phyloP scores from a whole-genome alignment of 2,329 filamentous ascomycete genomes.

The Arachnomyces sp. region DNA sequence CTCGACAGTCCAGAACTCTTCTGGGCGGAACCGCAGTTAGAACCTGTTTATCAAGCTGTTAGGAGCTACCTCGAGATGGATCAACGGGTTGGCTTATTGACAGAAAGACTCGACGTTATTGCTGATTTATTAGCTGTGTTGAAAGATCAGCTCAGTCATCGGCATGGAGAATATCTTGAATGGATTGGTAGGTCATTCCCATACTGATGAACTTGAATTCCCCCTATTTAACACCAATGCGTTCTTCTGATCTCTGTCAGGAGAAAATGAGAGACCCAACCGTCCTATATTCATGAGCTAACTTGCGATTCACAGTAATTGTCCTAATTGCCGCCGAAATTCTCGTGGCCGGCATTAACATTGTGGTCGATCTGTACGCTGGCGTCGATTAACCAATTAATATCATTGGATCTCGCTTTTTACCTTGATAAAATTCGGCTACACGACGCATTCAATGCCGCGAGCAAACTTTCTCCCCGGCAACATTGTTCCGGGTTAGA shows the following conservation, averaged over 20 bases:
- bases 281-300: neutral
- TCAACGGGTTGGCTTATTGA: slow-evolving; percentile 81
- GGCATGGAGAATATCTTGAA: slow-evolving; percentile 80
- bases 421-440: too few species aligned
- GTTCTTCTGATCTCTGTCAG: neutral
- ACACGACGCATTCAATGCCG: too few species aligned
- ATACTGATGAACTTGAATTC: too few species aligned
- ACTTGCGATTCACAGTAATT: slow-evolving; percentile 58
- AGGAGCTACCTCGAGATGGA: slow-evolving; percentile 97
- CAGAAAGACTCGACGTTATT: slow-evolving; percentile 85
- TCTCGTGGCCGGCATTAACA: slow-evolving; percentile 84
- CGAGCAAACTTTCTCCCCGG: too few species aligned
- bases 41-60: slow-evolving; percentile 93
- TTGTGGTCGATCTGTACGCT: slow-evolving; percentile 86
- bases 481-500: too few species aligned
- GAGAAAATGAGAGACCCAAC: neutral
- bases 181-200: slow-evolving; percentile 64
- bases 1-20: slow-evolving; percentile 96
- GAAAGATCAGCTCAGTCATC: slow-evolving; percentile 91
- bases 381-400: slow-evolving; percentile 43
- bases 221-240: neutral
- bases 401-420: too few species aligned
- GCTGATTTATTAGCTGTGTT: slow-evolving; percentile 85
- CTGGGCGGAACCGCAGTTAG: slow-evolving; percentile 95
- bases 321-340: slow-evolving; percentile 94